These are phyloP conservation scores for Leishmania martiniquensis DNA, from an alignment of 208 protist genomes.

Conservation along the genomic window DNA sequence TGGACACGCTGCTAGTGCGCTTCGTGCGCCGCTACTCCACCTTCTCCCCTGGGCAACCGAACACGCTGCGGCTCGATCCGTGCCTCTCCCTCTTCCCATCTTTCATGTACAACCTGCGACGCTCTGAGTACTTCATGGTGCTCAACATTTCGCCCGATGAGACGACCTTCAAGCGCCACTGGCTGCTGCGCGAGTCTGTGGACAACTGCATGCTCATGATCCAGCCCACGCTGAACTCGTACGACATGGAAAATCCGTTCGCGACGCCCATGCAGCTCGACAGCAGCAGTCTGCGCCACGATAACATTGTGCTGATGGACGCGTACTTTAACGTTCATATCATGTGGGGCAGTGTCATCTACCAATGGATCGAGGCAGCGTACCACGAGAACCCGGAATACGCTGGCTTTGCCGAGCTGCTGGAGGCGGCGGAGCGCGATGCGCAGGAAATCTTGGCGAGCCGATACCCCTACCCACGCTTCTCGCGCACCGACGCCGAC, in stretches of 20 bases:
- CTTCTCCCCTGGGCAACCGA: slow-evolving; percentile 87
- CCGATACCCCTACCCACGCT: slow-evolving; percentile 86
- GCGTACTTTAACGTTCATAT: slow-evolving; percentile 99
- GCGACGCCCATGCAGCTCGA: slow-evolving; percentile 93
- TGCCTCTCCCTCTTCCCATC: slow-evolving; percentile 97
- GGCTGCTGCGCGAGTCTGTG: slow-evolving; percentile 95
- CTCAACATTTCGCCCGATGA: slow-evolving; percentile 98
- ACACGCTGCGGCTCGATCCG: slow-evolving; percentile 87
- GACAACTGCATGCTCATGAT: slow-evolving; percentile 98
- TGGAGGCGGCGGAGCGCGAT: slow-evolving; percentile 73
- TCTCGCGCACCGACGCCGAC: slow-evolving; percentile 87
- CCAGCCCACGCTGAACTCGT: slow-evolving; percentile 97
- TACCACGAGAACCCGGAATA: slow-evolving; percentile 93
- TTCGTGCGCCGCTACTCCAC: slow-evolving; percentile 96
- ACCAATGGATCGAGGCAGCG: slow-evolving; percentile 93
- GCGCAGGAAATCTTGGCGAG: slow-evolving; percentile 50
- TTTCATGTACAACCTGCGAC: slow-evolving; percentile 99
- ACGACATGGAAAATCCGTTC: slow-evolving; percentile 88
- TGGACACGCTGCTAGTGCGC: slow-evolving; percentile 98
- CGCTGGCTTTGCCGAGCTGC: slow-evolving; percentile 73
- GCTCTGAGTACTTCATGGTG: slow-evolving; percentile 97
- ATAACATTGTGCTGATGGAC: slow-evolving; percentile 98
- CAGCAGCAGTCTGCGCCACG: slow-evolving; percentile 81
- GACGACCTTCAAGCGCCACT: slow-evolving; percentile 97
- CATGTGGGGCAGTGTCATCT: slow-evolving; percentile 96